phyloP scores from a whole-genome alignment of 2,329 filamentous ascomycete species.

The Nemania serpens region DNA sequence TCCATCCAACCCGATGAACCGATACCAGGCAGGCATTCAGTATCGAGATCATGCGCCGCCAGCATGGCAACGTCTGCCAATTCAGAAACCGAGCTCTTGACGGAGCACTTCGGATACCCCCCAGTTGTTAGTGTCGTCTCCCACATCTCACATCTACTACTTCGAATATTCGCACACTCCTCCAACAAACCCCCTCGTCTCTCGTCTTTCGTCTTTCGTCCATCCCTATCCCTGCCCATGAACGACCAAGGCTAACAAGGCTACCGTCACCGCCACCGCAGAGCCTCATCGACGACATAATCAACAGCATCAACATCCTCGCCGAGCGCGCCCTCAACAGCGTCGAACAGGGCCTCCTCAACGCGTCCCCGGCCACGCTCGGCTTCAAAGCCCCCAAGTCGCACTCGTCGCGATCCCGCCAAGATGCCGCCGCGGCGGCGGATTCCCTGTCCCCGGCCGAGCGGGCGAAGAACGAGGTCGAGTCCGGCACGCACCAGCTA shows the following conservation, averaged over 20 bases:
- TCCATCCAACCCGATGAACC: slow-evolving; percentile 2
- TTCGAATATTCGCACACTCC: too few species aligned
- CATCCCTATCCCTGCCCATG: background rate
- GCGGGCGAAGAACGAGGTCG: slow-evolving; percentile 69
- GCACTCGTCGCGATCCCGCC: slow-evolving; percentile 31
- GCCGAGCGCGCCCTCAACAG: slow-evolving; percentile 88
- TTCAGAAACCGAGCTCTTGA: slow-evolving; percentile 72
- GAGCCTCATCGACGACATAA: slow-evolving; percentile 96
- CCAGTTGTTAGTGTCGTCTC: slow-evolving; percentile 69
- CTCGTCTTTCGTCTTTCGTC: background rate
- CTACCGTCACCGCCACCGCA: slow-evolving; percentile 43
- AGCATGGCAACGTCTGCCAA: slow-evolving; percentile 34
- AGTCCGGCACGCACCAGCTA: slow-evolving; percentile 83
- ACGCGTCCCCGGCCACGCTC: slow-evolving; percentile 73
- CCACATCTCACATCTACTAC: too few species aligned
- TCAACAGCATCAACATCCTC: slow-evolving; percentile 93
- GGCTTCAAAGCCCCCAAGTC: slow-evolving; percentile 67
- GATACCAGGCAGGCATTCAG: background rate
- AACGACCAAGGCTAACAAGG: slow-evolving; percentile 19
- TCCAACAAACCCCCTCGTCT: too few species aligned
- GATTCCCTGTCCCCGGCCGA: slow-evolving; percentile 46
- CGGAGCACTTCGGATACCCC: slow-evolving; percentile 94
- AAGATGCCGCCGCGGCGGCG: slow-evolving; percentile 45
- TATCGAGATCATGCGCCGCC: slow-evolving; percentile 36
- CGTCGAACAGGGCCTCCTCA: slow-evolving; percentile 80